Evolutionary conservation across 2,329 filamentous ascomycete species (phyloP), one percentile per base, ranked within the genome.

Genomic region (Fusarium sp.): DNA sequence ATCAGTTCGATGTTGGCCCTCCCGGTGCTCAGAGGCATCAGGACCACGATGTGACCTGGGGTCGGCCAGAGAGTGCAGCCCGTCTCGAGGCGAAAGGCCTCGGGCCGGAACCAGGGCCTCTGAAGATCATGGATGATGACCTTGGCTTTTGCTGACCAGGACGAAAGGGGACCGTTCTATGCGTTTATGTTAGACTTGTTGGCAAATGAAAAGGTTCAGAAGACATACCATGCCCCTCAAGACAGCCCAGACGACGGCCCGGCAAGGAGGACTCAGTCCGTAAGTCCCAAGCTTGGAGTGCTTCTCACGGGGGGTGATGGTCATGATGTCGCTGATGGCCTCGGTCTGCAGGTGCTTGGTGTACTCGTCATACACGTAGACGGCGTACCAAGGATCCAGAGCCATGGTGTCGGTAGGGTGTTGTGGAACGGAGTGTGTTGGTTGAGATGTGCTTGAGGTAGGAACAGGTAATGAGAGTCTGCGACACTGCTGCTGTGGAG

Each of bases 31-130:
- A 76, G 47, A 11, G 74, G 74, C 54, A 76, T 63, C 16, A 76
- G 58, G 22, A 76, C 7, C 4, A 64, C 66, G 10, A 71, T 68
- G 20, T 63, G 56, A 7, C 63, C 54, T 6, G 11, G 9, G 10
- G 60, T 59, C 27, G 74, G 71, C 74, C 74, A 76, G 6, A 76
- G 10, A 2, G 50, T 36, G 31, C 54, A 66, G 33, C 74, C 74
- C 13, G 62, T 42, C 31, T 76, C 47, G 13, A 76, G 64, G 18
- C 74, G 72, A 25, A 76, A 76, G 16, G 69, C 74, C 56, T 76
- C 74, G 45, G 74, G 70, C 27, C 64, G 52, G 38, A 73, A 60
- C 9, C 2, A 5, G 22, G 74, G 74, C 62, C 33, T 72, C 3
- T 63, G 6, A 29, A 76, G 52, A 31, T 31, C 29, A 31, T 4